Evolutionary conservation across 2,329 filamentous ascomycete species (phyloP), one percentile per base, ranked within the genome.

Genomic region (Talaromyces sp.): DNA sequence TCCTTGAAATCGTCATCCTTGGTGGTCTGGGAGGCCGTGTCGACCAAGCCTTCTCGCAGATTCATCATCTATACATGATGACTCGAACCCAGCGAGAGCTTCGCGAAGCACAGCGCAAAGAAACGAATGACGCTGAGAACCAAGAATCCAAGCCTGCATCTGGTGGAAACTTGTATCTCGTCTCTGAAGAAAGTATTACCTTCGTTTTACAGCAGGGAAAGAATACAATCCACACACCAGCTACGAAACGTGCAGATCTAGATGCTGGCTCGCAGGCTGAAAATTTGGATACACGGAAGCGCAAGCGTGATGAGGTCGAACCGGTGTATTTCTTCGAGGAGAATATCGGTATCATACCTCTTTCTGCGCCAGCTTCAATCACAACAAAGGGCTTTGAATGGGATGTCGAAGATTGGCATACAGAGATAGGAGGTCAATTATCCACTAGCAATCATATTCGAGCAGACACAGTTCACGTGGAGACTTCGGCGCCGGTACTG

Each of bases 1-100:
- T 50, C 5, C 68, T 81, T 45, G 82, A 93, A 65, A 85, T 96
- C n/a, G 79, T 96, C 11, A 86, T 89, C 33, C 76, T 97, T 6
- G 92, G 93, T 36, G 91, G 92, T 2, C 81, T 97, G 0, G 91
- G 90, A 39, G 94, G 94, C 6, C 86, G 94, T 27, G 89, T 97
- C 14, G 94, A 99, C 72, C 94, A 99, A 70, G 93, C 88, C 1
- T 81, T 99, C 43, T 91, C 90, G 52, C 86, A 96, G 64, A 81
- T 99, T 47, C 90, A 96, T 69, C 90, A 97, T 68, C 80, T 97
- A 41, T 92, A 82, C 52, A 74, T 77, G 53, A 81, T 71, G 60
- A 68, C 60, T 4, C 54, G 80, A 61, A 73, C 79, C 9, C 65
- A 56, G 27, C 49, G 57, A 19, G 44, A 59, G 55, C 22, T 56